Base-by-base conservation (phyloP, 139 green algal genomes). In the Ettlia oleoabundans region DNA sequence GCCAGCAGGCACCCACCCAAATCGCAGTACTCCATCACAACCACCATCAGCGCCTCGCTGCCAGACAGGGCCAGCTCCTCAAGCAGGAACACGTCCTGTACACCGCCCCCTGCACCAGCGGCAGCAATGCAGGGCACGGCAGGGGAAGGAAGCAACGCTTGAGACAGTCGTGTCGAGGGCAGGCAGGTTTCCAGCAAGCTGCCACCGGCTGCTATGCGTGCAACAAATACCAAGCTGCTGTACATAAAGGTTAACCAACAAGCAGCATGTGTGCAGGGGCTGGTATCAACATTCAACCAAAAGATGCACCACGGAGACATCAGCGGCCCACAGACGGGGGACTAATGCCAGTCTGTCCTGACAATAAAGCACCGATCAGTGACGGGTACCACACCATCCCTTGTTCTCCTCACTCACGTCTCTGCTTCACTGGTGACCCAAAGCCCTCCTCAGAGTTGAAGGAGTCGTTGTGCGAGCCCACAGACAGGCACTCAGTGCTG, bases 361-460 rank as follows among this genome's bases (percentile, higher is more conserved):
- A n/a, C n/a, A n/a, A n/a, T n/a, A n/a, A n/a, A n/a, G n/a, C n/a
- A n/a, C n/a, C n/a, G n/a, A n/a, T n/a, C n/a, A n/a, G n/a, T n/a
- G n/a, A n/a, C n/a, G n/a, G n/a, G n/a, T n/a, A n/a, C n/a, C n/a
- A n/a, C n/a, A n/a, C n/a, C n/a, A n/a, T n/a, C n/a, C n/a, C n/a
- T n/a, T n/a, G n/a, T n/a, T n/a, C n/a, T n/a, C n/a, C n/a, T n/a
- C 24, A 68, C 82, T 82, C 76, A 86, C 82, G 63, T 32, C 58
- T 42, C 65, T 77, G 74, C 28, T 77, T 77, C 10, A 88, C 42
- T 21, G 87, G 87, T 1, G 87, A 91, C 21, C 87, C 87, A 86
- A 91, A 91, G n/a, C 87, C 87, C 70, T 90, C 85, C 58, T 91
- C 87, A 19, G 71, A 85, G 72, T 91, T 91, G 77, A 91, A 91